Conservation (phyloP, 495 filamentous ascomycete species). For the Entonaema liquescens region DNA sequence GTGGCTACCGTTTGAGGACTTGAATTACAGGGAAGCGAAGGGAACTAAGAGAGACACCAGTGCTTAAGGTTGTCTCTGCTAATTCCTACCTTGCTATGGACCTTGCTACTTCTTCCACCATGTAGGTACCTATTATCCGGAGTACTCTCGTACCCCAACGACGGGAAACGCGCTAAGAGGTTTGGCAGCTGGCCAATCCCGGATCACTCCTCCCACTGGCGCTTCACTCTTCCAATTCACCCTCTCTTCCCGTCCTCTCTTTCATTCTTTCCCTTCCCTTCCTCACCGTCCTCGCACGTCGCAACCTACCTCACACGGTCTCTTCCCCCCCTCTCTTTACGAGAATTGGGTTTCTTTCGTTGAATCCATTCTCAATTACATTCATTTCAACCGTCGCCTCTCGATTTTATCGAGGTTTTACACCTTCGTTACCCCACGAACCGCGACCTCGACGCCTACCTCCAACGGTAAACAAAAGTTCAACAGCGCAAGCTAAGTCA, state of each 20-base stretch:
- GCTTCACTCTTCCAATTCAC: conserved; percentile 27
- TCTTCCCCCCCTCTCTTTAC: conserved; percentile 30
- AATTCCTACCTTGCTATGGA: too few relatives aligned
- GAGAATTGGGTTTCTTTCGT: conserved; percentile 43
- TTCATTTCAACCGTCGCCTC: conserved; percentile 41
- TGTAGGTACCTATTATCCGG: conserved; percentile 7
- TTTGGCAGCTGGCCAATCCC: not conserved
- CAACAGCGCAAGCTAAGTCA: conserved; percentile 21
- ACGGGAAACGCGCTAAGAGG: conserved; percentile 9
- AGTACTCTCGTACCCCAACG: conserved; percentile 20
- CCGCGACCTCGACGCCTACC: conserved; percentile 33
- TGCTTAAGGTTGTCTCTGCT: not conserved
- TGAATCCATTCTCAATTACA: conserved; percentile 45
- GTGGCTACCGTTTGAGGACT: conserved; percentile 6
- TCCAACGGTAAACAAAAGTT: conserved; percentile 32
- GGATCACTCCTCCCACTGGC: conserved; percentile 3
- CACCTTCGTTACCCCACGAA: conserved; percentile 40
- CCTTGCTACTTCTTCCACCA: too few relatives aligned
- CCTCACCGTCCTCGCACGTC: conserved; percentile 45
- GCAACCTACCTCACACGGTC: conserved; percentile 44
- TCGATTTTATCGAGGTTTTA: conserved; percentile 35
- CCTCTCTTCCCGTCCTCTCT: conserved; percentile 30
- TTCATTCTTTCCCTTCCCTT: conserved; percentile 37
- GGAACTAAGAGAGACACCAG: not conserved
- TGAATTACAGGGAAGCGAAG: conserved; percentile 6